Base-by-base conservation (phyloP, 805 yeast species). In the Limtongia smithiae region DNA sequence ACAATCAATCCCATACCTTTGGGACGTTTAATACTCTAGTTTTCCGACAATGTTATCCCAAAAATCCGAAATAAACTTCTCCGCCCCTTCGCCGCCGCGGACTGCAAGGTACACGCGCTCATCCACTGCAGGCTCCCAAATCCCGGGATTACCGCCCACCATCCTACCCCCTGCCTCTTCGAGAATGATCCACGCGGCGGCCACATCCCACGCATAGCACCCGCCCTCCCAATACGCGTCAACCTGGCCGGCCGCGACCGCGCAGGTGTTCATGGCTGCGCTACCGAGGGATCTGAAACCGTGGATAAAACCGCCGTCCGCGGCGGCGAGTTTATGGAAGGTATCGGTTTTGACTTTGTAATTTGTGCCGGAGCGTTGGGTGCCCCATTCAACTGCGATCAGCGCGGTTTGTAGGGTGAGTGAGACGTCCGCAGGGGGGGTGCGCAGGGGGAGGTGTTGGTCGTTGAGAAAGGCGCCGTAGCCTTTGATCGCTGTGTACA, bases 161-260 rank as follows among this genome's bases (percentile, higher is more conserved):
- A 78, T 63, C 7, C 61, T 55, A 11, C 83, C 84, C 2, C 85
- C 85, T 11, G 82, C 74, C 55, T 81, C 85, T 37, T 70, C 67
- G 7, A 80, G 59, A 41, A 81, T 77, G 41, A 79, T 72, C 82
- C 83, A 80, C 34, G 83, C 82, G 14, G 84, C 85, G 62, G 83
- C 78, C 1, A 80, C 83, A 61, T 81, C 85, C 85, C 85, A 81
- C 21, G 80, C 76, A 62, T 74, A 78, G 60, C 82, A 79, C n/a
- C 83, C 83, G 42, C 83, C 83, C 64, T 79, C 83, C 83, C 85
- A 81, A 64, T 81, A 81, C 3, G 79, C 73, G 60, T 81, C 85
- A 24, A 79, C 51, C 49, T 70, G 70, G 4, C 85, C 85, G 3
- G 76, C 69, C 1, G 85, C 83, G 4, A 77, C 78, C 38, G 75